Evolutionary conservation across 257 asterid genomes (phyloP), one percentile per base, ranked within the genome.

Genomic region (Craterostigma plantagineum): DNA sequence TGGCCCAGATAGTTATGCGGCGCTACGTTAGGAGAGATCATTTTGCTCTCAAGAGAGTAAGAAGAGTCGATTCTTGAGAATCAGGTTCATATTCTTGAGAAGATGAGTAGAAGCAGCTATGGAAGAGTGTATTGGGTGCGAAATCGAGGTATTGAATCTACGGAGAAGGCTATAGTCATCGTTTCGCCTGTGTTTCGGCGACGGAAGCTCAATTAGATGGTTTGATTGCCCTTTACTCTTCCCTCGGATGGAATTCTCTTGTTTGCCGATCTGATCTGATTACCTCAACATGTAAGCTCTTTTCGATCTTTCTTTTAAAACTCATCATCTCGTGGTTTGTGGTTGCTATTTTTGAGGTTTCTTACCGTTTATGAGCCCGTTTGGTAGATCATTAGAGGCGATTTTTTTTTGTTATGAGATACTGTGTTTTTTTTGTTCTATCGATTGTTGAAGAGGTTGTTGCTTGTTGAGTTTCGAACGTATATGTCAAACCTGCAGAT

Each of bases 181-280:
- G 61, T 11, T 72, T 75, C 41, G 69, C 73, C 10, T 85, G 96
- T 93, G 59, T 66, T 46, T 80, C 94, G 35, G 42, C 72, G 35
- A 59, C 35, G 15, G 85, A 80, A 43, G 57, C 46, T 37, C 80
- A 66, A 38, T 65, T 80, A 67, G 58, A 64, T 60, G 67, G 65
- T 45, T 66, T 64, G 53, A 18, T 63, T 12, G 48, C 57, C 35
- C 69, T 85, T 14, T 85, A 70, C 54, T 70, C 84, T 33, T 75
- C 85, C 34, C 71, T 77, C 45, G 94, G 92, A n/a, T 85, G 92
- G 86, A 64, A 55, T 42, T 75, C 74, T 42, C 77, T 85, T 15
- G 80, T 77, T 48, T 77, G 82, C 62, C 77, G n/a, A n/a, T n/a
- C n/a, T n/a, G 81, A 58, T 64, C 96, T 46, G 90, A 80, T 68